Evolutionary conservation across 805 yeast species (phyloP), one percentile per base, ranked within the genome.

Genomic region (Ogataea siamensis): DNA sequence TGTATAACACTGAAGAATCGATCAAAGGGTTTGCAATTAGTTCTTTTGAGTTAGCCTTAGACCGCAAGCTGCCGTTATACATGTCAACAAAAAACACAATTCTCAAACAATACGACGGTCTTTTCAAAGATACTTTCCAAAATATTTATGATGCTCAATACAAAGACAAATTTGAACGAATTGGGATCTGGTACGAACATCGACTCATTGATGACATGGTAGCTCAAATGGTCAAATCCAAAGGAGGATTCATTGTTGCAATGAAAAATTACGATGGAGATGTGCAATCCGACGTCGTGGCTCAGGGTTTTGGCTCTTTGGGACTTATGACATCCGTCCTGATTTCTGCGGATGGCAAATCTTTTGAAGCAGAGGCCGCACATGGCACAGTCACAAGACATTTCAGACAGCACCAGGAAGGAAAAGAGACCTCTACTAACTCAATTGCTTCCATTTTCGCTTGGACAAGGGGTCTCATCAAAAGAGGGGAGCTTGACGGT

Each of bases 341-440:
- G 53, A 78, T 88, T 58, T 80, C 97, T n/a, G 94, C 97, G 34
- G 97, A 91, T 64, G 97, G 97, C 17, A 86, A 85, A 70, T 82
- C 96, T 10, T 89, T 87, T 63, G 97, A 91, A 71, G 71, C 88
- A 39, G 98, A 91, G 72, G 98, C 98, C 43, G 98, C 98, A n/a
- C 98, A 91, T 63, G 98, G 98, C 40, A 91, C 98, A 10, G 98
- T 91, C 53, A 91, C 97, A 32, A 85, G 98, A 70, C 98, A 91
- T 65, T 91, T 75, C 71, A 84, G 97, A 71, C 93, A 83, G 67
- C 87, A 87, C 67, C 97, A 91, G 70, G 86, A 84, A 67, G 98
- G 98, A 50, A 86, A 88, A 64, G 97, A 89, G 69, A 91, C 98
- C 13, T 87, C 96, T 5, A 91, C 98, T 42, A 91, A 91, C 69